These are phyloP conservation scores for Thraustotheca clavata DNA, from an alignment of 352 stramenopile species.

Conservation along the genomic window DNA sequence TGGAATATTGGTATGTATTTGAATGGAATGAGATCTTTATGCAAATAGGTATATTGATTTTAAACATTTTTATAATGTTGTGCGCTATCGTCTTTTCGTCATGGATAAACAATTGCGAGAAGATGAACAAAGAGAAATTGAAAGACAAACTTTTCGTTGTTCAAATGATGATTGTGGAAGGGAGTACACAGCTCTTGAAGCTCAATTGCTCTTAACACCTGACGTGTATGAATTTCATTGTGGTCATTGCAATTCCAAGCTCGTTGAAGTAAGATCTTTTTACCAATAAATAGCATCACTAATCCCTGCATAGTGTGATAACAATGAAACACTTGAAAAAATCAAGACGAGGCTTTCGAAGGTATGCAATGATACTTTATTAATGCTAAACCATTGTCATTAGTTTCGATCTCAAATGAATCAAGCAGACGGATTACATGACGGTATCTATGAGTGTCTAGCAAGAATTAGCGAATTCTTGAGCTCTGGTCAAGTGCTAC, in stretches of 20 bases:
- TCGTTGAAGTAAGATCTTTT: conserved; percentile 42
- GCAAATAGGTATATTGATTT: conserved; percentile 78
- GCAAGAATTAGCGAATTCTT: conserved; percentile 71
- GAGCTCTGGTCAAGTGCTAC: conserved; percentile 60
- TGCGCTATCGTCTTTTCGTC: conserved; percentile 80
- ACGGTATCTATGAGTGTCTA: conserved; percentile 80
- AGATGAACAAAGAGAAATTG: conserved; percentile 78
- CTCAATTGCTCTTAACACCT: conserved; percentile 70
- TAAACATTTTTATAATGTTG: conserved; percentile 87
- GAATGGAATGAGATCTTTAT: neutral
- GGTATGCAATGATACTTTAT: conserved; percentile 21
- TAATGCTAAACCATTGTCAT: conserved; percentile 6
- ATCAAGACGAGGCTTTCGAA: conserved; percentile 76
- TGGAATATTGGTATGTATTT: conserved; percentile 60
- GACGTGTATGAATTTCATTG: conserved; percentile 79
- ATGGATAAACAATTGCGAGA: conserved; percentile 84
- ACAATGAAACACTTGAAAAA: conserved; percentile 68
- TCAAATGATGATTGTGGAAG: conserved; percentile 76
- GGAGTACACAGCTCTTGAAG: conserved; percentile 81
- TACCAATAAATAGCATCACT: neutral
- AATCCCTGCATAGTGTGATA: conserved; percentile 76
- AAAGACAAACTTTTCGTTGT: conserved; percentile 81
- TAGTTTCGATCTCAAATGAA: conserved; percentile 87
- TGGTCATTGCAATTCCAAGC: conserved; percentile 73
- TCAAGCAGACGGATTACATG: conserved; percentile 69